These are phyloP conservation scores for Chrysosporium queenslandicum DNA, from an alignment of 2,329 filamentous ascomycete species.

Conservation along the genomic window DNA sequence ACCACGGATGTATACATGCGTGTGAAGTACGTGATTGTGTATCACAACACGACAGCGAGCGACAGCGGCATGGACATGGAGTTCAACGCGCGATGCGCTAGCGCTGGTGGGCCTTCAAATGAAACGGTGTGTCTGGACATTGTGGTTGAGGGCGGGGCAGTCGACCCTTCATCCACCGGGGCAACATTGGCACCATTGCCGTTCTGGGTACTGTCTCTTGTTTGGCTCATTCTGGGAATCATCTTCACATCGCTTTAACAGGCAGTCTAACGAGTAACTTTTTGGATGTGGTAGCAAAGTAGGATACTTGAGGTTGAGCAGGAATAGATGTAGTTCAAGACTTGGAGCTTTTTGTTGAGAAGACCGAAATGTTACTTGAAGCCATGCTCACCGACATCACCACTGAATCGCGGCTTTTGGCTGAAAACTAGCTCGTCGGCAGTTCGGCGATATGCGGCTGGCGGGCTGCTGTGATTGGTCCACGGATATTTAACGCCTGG, in stretches of 20 bases:
- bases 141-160: constrained; percentile 13
- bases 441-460: background rate
- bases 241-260: constrained; percentile 9
- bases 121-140: constrained; percentile 18
- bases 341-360: too few species aligned
- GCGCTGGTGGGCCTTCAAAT: constrained; percentile 20
- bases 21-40: constrained; percentile 21
- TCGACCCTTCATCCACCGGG: constrained; percentile 15
- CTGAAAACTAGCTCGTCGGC: background rate
- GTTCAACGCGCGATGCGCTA: constrained; percentile 18
- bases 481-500: background rate
- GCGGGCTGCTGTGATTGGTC: background rate
- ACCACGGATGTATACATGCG: constrained; percentile 22
- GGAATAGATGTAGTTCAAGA: too few species aligned
- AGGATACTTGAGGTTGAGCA: too few species aligned
- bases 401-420: too few species aligned
- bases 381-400: too few species aligned
- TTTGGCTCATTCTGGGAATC: constrained; percentile 13
- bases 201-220: constrained; percentile 14
- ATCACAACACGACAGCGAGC: constrained; percentile 22
- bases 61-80: constrained; percentile 14
- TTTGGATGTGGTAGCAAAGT: background rate
- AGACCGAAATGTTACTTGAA: too few species aligned
- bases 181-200: constrained; percentile 11
- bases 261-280: background rate